A percentile compares a stretch with the other conserved stretches of the same genome.
Evolutionary conservation across 768 basidiomycete species (phyloP).

Genomic region (Austroboletus eburneus): DNA sequence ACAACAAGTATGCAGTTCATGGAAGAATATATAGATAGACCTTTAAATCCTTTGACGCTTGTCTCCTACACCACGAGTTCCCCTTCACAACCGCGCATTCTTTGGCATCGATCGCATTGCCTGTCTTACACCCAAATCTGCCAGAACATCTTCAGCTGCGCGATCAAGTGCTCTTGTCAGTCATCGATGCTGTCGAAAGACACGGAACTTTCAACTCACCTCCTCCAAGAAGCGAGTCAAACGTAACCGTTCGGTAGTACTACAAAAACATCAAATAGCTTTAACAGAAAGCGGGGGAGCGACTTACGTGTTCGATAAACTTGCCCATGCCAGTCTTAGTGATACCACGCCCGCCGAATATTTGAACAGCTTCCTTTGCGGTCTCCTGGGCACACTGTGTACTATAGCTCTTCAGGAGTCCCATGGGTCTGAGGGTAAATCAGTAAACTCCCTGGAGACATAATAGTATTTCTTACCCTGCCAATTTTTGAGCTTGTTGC

Average conservation of each 20-base stretch:
- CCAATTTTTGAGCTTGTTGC: conserved; percentile 67
- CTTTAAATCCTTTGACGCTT: not conserved
- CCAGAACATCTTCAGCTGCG: conserved; percentile 68
- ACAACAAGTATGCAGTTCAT: too few species aligned
- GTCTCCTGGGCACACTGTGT: conserved; percentile 77
- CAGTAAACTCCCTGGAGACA: not conserved
- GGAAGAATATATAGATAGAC: too few species aligned
- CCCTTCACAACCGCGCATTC: conserved; percentile 51
- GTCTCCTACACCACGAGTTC: not conserved
- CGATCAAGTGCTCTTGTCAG: not conserved
- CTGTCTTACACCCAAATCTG: conserved; percentile 78
- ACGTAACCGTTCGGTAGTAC: conserved; percentile 31
- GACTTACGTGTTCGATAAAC: conserved; percentile 51
- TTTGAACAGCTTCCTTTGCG: conserved; percentile 70
- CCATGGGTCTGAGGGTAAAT: conserved; percentile 54
- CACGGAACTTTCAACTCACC: conserved; percentile 31
- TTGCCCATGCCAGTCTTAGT: conserved; percentile 72
- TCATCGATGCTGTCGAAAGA: not conserved
- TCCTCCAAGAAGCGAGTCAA: conserved; percentile 60
- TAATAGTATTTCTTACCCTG: conserved; percentile 46
- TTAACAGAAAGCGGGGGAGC: not conserved
- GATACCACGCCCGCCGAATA: conserved; percentile 84
- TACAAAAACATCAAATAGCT: conserved; percentile 3
- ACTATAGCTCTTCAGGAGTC: conserved; percentile 71
- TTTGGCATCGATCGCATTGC: conserved; percentile 73